A percentile compares a stretch with the other conserved stretches of the same genome.
These are phyloP conservation scores for Monosporascus sp. DNA, from an alignment of 2,329 filamentous ascomycete species.

Conservation along the genomic window DNA sequence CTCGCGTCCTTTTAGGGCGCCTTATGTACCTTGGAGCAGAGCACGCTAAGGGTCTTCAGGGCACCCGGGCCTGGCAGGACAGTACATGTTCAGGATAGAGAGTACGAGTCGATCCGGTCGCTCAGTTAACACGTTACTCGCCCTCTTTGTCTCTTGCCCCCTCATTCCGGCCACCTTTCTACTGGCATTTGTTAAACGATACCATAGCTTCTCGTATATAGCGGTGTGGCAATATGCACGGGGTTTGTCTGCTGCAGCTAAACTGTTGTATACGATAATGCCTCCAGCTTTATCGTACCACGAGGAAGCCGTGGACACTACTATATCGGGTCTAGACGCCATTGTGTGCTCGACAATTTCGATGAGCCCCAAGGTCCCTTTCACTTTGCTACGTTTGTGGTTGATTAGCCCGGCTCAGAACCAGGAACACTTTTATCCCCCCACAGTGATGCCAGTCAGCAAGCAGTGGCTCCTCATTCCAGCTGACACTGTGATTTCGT, in stretches of 20 bases:
- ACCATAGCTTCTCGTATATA: conserved; percentile 19
- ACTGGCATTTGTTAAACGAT: conserved; percentile 14
- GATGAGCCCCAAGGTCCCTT: too few relatives aligned
- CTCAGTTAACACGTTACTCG: conserved; percentile 16
- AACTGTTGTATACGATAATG: conserved; percentile 24
- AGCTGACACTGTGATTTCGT: conserved; percentile 7
- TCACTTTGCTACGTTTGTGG: too few relatives aligned
- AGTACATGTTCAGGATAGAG: conserved; percentile 16
- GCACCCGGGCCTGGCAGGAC: too few relatives aligned
- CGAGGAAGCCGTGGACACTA: too few relatives aligned
- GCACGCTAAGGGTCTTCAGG: neutral
- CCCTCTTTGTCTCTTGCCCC: conserved; percentile 8
- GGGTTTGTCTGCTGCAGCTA: conserved; percentile 11
- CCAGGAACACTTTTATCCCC: neutral
- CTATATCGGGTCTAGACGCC: neutral
- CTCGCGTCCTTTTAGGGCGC: conserved; percentile 2
- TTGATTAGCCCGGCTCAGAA: neutral
- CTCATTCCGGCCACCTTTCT: conserved; percentile 1
- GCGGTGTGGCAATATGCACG: conserved; percentile 22
- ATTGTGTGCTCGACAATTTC: neutral
- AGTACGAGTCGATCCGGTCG: conserved; percentile 16
- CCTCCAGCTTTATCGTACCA: conserved; percentile 5
- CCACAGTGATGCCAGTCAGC: conserved; percentile 4
- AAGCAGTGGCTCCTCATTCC: neutral
- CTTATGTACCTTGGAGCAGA: neutral